phyloP scores from a whole-genome alignment of 257 asterid species.

The Jasminum sambac region DNA sequence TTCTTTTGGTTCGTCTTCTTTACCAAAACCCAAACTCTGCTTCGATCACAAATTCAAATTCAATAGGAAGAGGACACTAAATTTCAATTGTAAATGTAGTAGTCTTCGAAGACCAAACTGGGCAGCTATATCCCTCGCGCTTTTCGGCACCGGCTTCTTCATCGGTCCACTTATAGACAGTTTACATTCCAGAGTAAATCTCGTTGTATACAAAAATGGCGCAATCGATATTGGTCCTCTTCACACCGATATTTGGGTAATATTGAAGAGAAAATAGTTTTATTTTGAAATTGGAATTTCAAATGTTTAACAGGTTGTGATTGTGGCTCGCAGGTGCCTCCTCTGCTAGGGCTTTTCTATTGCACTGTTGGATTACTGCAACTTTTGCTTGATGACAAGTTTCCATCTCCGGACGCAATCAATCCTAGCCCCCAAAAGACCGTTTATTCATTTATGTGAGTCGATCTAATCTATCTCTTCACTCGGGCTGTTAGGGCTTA shows the following conservation, averaged over 20 bases:
- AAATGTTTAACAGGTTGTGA: background rate
- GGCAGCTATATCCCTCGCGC: constrained; percentile 46
- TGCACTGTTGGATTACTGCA: constrained; percentile 62
- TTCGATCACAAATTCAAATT: constrained; percentile 6
- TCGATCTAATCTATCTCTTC: background rate
- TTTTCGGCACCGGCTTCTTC: constrained; percentile 56
- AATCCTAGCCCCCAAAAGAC: constrained; percentile 33
- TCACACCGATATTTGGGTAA: constrained; percentile 72
- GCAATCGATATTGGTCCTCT: constrained; percentile 69
- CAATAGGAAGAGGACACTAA: constrained; percentile 7
- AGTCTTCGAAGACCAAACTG: constrained; percentile 27
- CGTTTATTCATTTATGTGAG: constrained; percentile 55
- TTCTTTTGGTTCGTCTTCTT: constrained; percentile 16
- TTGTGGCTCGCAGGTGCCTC: constrained; percentile 61
- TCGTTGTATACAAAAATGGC: constrained; percentile 65
- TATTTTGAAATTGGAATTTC: background rate
- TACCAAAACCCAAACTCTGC: constrained; percentile 16
- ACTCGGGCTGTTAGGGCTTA: background rate
- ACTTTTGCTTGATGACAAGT: constrained; percentile 46
- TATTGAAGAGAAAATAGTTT: background rate
- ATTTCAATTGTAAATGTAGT: constrained; percentile 21
- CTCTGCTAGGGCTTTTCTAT: constrained; percentile 72
- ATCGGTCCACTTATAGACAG: constrained; percentile 80
- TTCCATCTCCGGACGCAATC: constrained; percentile 21
- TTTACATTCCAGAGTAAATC: constrained; percentile 67